Base-by-base conservation (phyloP, 106 monocot species). In the Triglochin maritima region DNA sequence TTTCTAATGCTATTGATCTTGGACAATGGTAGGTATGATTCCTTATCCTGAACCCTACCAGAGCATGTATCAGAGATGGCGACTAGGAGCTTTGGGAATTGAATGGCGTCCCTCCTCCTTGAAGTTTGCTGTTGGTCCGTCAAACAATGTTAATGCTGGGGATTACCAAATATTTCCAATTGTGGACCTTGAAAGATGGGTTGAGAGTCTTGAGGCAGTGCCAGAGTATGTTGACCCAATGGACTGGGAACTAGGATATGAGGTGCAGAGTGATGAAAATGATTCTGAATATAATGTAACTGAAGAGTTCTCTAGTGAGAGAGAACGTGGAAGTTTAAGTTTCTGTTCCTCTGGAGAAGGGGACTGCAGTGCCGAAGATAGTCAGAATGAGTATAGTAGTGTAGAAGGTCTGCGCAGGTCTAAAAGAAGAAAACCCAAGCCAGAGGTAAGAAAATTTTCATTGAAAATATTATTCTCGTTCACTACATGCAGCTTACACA, bases 11-110 rank as follows among this genome's bases (percentile, higher is more conserved):
- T 29, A 29, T 29, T 29, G 29, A 29, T 29, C 29, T 29, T 29
- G 29, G 29, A 0, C 29, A 72, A 66, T 85, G 46, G 51, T 79
- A 96, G 96, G 80, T 58, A 88, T 96, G 86, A 88, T 86, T 71
- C 96, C 96, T 53, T 96, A 96, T 60, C 86, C 91, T 9, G 96
- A 96, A 66, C 96, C 96, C 47, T 96, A 88, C 59, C 96, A 96
- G 70, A 91, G 57, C 65, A 86, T 88, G 79, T 96, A 86, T 68
- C 96, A 96, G 74, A 73, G 76, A 47, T 79, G 88, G 0, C 77
- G 96, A 48, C 71, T 91, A 44, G 88, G 96, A 58, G 80, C 74
- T 56, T 67, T 96, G 4, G 88, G 91, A 57, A 79, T 88, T 6
- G 96, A 96, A 67, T 96, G 96, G 96, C 86, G 83, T 16, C 96